These are phyloP conservation scores for grape (Vitis vinifera) DNA, from an alignment of 164 flowering plant genomes.

Conservation along the genomic window ASM3070453v1 NC_081822.1:7031001-7031500, in stretches of 20 bases:
- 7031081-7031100: no score
- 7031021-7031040: no score
- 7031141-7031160: constrained; percentile 9
- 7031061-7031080: background rate
- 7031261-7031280: constrained; percentile 34
- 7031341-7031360: background rate
- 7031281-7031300: background rate
- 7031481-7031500: constrained; percentile 44
- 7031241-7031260: constrained; percentile 6
- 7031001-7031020: no score
- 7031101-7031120: constrained; percentile 8
- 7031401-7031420: constrained; percentile 16
- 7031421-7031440: constrained; percentile 13
- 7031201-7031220: background rate
- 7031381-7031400: constrained; percentile 25
- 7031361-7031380: constrained; percentile 19
- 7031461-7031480: constrained; percentile 40
- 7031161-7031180: constrained; percentile 1
- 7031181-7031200: constrained; percentile 13
- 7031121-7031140: constrained; percentile 22
- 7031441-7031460: constrained; percentile 28
- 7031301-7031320: constrained; percentile 5
- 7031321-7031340: constrained; percentile 8
- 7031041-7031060: background rate
- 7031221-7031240: constrained; percentile 9